A percentile compares a stretch with the other conserved stretches of the same genome.
These are phyloP conservation scores for Moelleriella libera DNA, from an alignment of 2,329 filamentous ascomycete genomes.

Conservation along the genomic window DNA sequence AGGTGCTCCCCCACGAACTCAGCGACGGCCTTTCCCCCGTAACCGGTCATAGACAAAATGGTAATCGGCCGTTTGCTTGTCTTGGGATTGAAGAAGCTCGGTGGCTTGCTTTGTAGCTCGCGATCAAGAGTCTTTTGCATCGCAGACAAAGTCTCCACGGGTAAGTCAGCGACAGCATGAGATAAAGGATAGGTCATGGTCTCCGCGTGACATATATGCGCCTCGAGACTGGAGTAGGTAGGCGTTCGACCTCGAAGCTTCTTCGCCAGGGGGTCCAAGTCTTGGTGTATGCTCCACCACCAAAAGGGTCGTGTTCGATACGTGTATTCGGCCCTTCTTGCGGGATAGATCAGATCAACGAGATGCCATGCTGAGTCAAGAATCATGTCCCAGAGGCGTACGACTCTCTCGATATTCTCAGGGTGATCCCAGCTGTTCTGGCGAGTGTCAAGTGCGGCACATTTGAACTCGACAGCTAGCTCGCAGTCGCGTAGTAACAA, in stretches of 20 bases:
- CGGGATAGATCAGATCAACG: constrained; percentile 18
- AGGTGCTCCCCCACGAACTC: constrained; percentile 44
- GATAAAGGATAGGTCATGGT: constrained; percentile 17
- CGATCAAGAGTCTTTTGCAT: constrained; percentile 14
- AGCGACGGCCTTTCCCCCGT: constrained; percentile 22
- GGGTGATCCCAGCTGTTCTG: constrained; percentile 1
- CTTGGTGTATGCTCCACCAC: constrained; percentile 25
- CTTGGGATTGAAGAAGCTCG: constrained; percentile 16
- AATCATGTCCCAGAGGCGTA: constrained; percentile 18
- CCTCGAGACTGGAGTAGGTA: constrained; percentile 12
- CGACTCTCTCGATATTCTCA: constrained; percentile 7
- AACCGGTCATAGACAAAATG: constrained; percentile 22
- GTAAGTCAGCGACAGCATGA: constrained; percentile 20
- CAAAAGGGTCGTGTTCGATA: constrained; percentile 22
- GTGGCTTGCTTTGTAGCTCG: constrained; percentile 14
- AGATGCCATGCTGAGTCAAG: constrained; percentile 22
- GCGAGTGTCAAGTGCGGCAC: constrained; percentile 1
- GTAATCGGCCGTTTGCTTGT: constrained; percentile 22
- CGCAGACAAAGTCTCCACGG: constrained; percentile 16
- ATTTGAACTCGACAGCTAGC: constrained; percentile 7
- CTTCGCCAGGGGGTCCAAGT: constrained; percentile 15
- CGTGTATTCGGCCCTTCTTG: constrained; percentile 17
- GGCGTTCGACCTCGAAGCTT: constrained; percentile 16
- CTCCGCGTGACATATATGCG: constrained; percentile 15
- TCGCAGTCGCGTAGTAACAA: constrained; percentile 8